Evolutionary conservation across 306 rosid genomes (phyloP).

Genomic region (Luffa aegyptiaca): DNA sequence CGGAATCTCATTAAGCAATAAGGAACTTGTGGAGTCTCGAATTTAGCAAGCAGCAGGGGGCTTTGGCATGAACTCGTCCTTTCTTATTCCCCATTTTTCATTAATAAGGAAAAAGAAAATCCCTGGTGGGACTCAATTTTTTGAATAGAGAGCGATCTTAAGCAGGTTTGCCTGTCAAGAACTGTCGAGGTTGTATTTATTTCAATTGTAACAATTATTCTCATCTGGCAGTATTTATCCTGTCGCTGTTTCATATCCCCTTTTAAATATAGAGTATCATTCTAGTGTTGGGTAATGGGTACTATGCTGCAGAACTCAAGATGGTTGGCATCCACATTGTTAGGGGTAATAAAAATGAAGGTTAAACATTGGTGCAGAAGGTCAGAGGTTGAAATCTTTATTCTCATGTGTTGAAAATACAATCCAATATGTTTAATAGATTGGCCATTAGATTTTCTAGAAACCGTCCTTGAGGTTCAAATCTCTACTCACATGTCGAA

Average conservation of each 20-base stretch:
- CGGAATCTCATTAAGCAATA: slow-evolving; percentile 61
- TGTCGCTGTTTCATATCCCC: not conserved
- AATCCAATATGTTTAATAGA: too few species aligned
- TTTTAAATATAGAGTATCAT: not conserved
- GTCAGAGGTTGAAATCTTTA: too few species aligned
- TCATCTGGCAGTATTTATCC: not conserved
- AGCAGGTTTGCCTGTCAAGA: not conserved
- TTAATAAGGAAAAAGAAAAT: slow-evolving; percentile 6
- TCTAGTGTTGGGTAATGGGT: not conserved
- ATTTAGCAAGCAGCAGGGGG: slow-evolving; percentile 23
- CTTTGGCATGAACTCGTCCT: not conserved
- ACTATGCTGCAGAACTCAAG: not conserved
- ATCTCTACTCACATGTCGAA: too few species aligned
- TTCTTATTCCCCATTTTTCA: slow-evolving; percentile 1
- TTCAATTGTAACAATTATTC: not conserved
- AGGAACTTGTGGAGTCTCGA: slow-evolving; percentile 28
- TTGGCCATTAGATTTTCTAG: too few species aligned
- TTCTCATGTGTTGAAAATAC: too few species aligned
- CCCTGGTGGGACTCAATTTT: slow-evolving; percentile 8
- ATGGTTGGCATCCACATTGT: not conserved
- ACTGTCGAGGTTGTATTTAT: slow-evolving; percentile 4
- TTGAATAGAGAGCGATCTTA: not conserved
- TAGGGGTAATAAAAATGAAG: not conserved
- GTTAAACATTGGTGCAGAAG: not conserved
- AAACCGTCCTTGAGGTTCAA: too few species aligned